Base-by-base conservation (phyloP, 441 rosid genomes). In the Macaranga tanarius region DNA sequence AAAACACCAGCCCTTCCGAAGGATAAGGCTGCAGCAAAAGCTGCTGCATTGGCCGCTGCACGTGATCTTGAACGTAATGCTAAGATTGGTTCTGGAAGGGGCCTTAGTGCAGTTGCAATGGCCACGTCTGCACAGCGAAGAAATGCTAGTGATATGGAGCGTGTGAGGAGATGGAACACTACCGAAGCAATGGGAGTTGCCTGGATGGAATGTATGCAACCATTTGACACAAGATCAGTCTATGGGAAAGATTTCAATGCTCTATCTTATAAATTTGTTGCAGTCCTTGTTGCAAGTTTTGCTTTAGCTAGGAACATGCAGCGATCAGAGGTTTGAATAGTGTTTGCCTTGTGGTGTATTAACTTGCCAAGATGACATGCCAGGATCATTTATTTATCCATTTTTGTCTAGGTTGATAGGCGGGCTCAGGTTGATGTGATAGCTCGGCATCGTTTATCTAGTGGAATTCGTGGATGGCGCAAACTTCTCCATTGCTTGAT, bases 81-180 rank as follows among this genome's bases (percentile, higher is more conserved):
- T 51, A 96, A 96, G 83, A 96, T 96, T 81, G 99, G 99, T 80
- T 88, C 99, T 71, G 98, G 98, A 81, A 92, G 99, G 85, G 99
- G 99, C 73, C 96, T 96, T 74, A 92, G 96, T 85, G 98, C 99
- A 47, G 92, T 94, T 83, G 99, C 99, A 54, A 94, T 94, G 99
- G 99, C 99, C 75, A 96, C 99, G 61, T 96, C 99, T 84, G 96
- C 92, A 0, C 98, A 96, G 79, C 86, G 99, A 76, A 88, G 99
- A 80, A 90, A 84, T 87, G 83, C 85, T 67, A 75, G 94, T 82
- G 99, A 96, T 85, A 80, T 84, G 87, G 99, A 88, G 83, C 99
- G 99, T 75, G 96, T 92, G 76, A 84, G 73, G 75, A 89, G 97
- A 84, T 96, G 99, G 99, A 96, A 82, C 83, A 81, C 68, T 77